Percentiles rank a stretch among this genome's conserved stretches.
These are phyloP conservation scores for Erucastrum elatum DNA, from an alignment of 345 rosid genomes.

Conservation along the genomic window DNA sequence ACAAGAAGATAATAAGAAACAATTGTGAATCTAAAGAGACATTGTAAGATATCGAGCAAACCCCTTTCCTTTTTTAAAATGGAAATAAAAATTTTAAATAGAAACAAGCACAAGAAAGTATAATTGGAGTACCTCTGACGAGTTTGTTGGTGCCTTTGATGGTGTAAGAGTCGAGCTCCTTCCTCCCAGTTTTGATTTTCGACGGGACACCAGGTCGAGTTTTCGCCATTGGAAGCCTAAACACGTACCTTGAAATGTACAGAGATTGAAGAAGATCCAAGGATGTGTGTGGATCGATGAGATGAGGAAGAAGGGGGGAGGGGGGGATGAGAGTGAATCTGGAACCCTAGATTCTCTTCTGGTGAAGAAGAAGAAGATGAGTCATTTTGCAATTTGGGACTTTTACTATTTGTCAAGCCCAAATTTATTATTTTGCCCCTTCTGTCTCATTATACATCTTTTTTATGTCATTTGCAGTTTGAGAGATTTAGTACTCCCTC, in stretches of 20 bases:
- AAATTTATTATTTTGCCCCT: constrained; percentile 33
- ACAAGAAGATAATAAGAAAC: too few relatives aligned
- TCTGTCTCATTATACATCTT: not conserved
- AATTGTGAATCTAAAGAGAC: too few relatives aligned
- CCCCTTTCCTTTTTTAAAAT: not conserved
- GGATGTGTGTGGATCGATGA: not conserved
- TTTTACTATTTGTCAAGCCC: constrained; percentile 24
- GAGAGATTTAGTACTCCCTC: too few relatives aligned
- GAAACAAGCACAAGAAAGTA: not conserved
- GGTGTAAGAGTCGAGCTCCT: constrained; percentile 71
- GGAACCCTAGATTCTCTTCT: constrained; percentile 39
- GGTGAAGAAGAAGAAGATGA: constrained; percentile 44
- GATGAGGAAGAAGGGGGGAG: not conserved
- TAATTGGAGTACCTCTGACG: constrained; percentile 50
- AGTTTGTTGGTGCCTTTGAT: constrained; percentile 80
- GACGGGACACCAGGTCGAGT: constrained; percentile 47
- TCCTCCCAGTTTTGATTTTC: constrained; percentile 68
- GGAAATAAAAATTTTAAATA: not conserved
- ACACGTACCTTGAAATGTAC: constrained; percentile 28
- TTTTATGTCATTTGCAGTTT: too few relatives aligned
- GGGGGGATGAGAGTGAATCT: constrained; percentile 35
- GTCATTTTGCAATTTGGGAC: constrained; percentile 39
- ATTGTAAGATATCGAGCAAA: not conserved
- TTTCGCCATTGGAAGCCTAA: constrained; percentile 38
- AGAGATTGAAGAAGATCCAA: not conserved